A percentile compares a stretch with the other conserved stretches of the same genome.
phyloP scores from a whole-genome alignment of 2,329 filamentous ascomycete species.

The Fusarium sp. region DNA sequence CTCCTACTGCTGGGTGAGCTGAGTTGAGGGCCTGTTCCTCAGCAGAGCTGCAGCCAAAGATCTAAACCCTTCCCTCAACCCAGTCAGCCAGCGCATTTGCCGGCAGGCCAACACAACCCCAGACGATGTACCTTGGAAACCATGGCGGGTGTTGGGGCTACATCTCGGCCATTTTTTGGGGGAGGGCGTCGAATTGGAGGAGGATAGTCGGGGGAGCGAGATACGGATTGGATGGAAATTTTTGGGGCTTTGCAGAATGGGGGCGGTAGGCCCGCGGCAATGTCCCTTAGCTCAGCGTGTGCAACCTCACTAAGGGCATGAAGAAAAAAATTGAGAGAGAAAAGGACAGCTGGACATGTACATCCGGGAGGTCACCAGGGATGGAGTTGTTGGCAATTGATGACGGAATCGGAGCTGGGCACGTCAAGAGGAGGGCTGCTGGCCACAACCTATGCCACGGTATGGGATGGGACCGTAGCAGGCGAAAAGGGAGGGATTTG shows the following conservation, averaged over 20 bases:
- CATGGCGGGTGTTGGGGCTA: conserved; percentile 30
- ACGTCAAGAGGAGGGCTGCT: conserved; percentile 4
- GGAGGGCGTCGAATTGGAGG: conserved; percentile 27
- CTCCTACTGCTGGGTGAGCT: too few species aligned
- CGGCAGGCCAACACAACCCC: conserved; percentile 29
- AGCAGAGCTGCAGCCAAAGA: conserved; percentile 24
- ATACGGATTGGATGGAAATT: conserved; percentile 37
- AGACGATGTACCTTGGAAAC: conserved; percentile 20
- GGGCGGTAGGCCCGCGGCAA: conserved; percentile 33
- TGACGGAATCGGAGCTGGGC: conserved; percentile 33
- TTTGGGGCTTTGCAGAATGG: conserved; percentile 42
- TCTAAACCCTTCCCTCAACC: conserved; percentile 8
- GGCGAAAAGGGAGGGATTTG: conserved; percentile 3
- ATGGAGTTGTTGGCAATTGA: conserved; percentile 12
- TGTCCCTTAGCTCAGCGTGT: conserved; percentile 37
- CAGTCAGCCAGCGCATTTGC: conserved; percentile 4
- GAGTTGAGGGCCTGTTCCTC: neutral
- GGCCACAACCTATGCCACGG: neutral
- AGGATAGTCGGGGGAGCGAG: conserved; percentile 9
- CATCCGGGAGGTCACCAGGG: conserved; percentile 6
- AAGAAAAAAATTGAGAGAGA: conserved; percentile 34
- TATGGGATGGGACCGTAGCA: neutral
- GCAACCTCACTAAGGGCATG: conserved; percentile 32
- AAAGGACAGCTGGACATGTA: conserved; percentile 21
- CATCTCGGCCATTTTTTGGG: conserved; percentile 37